Conservation (phyloP, 495 filamentous ascomycete genomes). For the Trichoderma erinaceum region DNA sequence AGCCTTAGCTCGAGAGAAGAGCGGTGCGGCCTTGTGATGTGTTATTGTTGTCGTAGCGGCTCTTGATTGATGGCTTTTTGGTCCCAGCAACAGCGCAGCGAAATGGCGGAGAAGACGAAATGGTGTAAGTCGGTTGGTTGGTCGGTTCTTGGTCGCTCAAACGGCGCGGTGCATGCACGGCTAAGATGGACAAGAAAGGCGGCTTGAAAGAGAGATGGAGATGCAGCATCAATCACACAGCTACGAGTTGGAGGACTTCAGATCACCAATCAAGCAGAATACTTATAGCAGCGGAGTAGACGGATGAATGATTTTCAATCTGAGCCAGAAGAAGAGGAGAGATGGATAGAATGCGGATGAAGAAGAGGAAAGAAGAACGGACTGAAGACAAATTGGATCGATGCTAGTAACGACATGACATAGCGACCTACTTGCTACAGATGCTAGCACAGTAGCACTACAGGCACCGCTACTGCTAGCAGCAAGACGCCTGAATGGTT, state of each 20-base stretch:
- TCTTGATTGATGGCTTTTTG: constrained; percentile 3
- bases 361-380: neutral
- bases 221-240: neutral
- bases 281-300: neutral
- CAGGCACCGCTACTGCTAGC: too few relatives aligned
- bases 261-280: neutral
- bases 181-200: neutral
- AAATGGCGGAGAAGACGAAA: neutral
- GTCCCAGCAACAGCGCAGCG: neutral
- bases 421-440: too few relatives aligned
- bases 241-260: neutral
- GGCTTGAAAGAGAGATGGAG: neutral
- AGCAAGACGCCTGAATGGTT: neutral
- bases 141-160: constrained; percentile 6
- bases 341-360: neutral
- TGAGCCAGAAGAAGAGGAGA: neutral
- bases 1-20: neutral
- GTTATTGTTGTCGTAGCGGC: constrained; percentile 10
- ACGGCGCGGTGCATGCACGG: constrained; percentile 8
- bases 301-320: neutral
- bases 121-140: constrained; percentile 13
- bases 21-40: neutral
- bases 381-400: neutral
- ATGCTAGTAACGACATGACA: too few relatives aligned
- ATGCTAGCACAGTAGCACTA: too few relatives aligned